Base-by-base conservation (phyloP, 495 filamentous ascomycete genomes). In the Xylaria castorea region DNA sequence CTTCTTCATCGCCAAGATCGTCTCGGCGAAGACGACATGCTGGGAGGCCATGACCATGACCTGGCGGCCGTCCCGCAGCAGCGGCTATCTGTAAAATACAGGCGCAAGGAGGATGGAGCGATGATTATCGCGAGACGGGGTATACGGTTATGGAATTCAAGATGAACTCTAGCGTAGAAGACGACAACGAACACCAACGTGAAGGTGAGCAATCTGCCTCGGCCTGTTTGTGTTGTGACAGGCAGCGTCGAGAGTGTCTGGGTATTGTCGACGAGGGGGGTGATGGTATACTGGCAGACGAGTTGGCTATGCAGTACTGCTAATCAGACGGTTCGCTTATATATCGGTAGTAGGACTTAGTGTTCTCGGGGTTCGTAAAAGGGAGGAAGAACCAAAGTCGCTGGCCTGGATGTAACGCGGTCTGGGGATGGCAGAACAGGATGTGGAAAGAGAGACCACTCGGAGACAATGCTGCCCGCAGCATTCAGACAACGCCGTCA, bases 1-100 rank as follows among this genome's bases (percentile, higher is more conserved):
- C 78, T 88, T 88, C 79, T 94, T 93, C 91, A 95, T 92, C 63
- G 85, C 91, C 71, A 89, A 83, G 73, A 94, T 93, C 4, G 91
- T 93, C 74, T 93, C 91, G 57, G 88, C 87, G 74, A 93, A 91
- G 73, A 91, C 79, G 62, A 87, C 86, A 75, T 90, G 90, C 79
- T 93, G 91, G 72, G 90, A 86, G 73, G 92, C 87, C 93, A 94
- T 95, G 77, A 77, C 81, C 81, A 73, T 55, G 71, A 71, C 71
- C 67, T 72, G 42, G 65, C n/a, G 64, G 70, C 63, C 25, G 71
- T 53, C 51, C 66, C 36, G 66, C 42, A 42, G 55, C 42, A 40
- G 51, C 70, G 46, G 53, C 25, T 51, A 34, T 30, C 50, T 66
- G 46, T 50, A 32, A 68, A 72, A 61, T 38, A 50, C 20, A 30